phyloP scores from a whole-genome alignment of 2,329 filamentous ascomycete species.

The Aspergillus thermomutatus region DNA sequence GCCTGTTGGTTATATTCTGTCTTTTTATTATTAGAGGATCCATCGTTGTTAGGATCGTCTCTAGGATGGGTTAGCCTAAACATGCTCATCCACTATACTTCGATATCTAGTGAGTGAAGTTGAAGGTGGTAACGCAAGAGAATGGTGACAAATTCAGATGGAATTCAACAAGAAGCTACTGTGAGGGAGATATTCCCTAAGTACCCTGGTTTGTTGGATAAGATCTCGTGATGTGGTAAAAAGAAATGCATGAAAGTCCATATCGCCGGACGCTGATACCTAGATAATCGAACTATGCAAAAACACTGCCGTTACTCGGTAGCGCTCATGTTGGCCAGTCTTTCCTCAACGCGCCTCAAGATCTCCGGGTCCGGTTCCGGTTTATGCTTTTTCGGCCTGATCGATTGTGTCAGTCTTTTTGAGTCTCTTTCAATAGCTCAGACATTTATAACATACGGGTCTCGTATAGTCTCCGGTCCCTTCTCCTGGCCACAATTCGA shows the following conservation, averaged over 20 bases:
- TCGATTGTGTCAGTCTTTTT: constrained; percentile 9
- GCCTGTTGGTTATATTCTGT: not conserved
- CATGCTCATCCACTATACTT: not conserved
- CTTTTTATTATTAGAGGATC: not conserved
- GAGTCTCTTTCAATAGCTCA: not conserved
- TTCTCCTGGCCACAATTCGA: constrained; percentile 40
- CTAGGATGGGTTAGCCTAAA: not conserved
- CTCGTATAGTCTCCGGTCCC: constrained; percentile 39
- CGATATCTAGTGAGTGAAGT: not conserved
- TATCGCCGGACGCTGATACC: not conserved
- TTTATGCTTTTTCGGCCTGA: constrained; percentile 40
- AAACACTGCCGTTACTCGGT: not conserved
- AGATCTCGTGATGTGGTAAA: not conserved
- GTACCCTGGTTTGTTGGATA: not conserved
- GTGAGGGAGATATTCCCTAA: not conserved
- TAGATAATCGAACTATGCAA: not conserved
- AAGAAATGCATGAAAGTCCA: not conserved
- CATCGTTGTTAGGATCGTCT: not conserved
- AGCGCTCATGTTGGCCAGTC: constrained; percentile 27
- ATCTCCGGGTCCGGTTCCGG: constrained; percentile 39
- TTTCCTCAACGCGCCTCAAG: constrained; percentile 37
- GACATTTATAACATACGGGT: constrained; percentile 34
- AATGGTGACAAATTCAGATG: not conserved
- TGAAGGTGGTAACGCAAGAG: not conserved
- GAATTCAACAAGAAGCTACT: not conserved